Base-by-base conservation (phyloP, 331 rosid genomes). In the Arachis monticola region DNA sequence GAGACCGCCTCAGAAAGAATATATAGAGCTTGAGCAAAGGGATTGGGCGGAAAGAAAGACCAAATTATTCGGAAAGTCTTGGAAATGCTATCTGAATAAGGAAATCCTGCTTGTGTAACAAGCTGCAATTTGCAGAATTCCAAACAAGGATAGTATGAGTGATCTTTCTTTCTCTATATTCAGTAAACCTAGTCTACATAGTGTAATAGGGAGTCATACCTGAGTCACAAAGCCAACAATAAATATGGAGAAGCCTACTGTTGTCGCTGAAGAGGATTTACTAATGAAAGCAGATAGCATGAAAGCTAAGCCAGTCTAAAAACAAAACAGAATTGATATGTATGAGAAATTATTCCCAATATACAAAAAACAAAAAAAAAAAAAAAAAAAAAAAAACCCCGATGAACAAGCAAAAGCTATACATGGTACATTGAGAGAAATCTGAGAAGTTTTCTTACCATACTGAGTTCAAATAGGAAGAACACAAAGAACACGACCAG, bases 1-100 rank as follows among this genome's bases (percentile, higher is more conserved):
- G 83, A 13, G 57, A 86, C 88, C 48, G 92, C 96, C 0, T 50
- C 38, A 27, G 90, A 72, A 52, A 93, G 98, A 41, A 91, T 47
- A 1, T 7, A 0, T 83, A 93, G 73, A 69, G 86, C 97, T 84
- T 85, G 42, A 64, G 96, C 84, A 63, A 93, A 90, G 80, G 89
- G 93, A 74, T 91, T 91, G 12, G 98, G 98, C 0, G 98, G 96
- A 87, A 90, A 91, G 27, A 94, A 55, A 51, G 98, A 90, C 95
- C 95, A 89, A 79, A 85, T 1, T 50, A 13, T 3, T 73, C 82
- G 87, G 53, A 61, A 2, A 58, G 31, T 45, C 5, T 30, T 62
- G 14, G 84, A 74, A 64, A 64, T 22, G 72, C 10, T 0, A 0
- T 27, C 0, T 0, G 2, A 4, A 51, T 93, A 91, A 35, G 96